Evolutionary conservation across 768 basidiomycete species (phyloP).

Genomic region (Boletus patriciae): DNA sequence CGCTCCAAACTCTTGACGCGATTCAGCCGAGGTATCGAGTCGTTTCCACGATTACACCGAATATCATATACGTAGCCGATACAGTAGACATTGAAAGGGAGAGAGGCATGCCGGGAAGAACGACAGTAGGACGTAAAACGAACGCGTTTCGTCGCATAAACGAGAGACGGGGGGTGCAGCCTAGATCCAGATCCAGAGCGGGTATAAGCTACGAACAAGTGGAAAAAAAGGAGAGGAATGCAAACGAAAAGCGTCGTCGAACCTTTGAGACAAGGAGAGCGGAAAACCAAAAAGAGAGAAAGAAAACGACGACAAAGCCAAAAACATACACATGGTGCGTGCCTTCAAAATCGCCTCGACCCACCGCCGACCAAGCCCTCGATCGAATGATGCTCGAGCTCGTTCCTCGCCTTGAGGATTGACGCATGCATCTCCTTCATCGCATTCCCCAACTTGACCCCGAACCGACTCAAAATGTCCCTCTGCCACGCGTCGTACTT

Average conservation of each 20-base stretch:
- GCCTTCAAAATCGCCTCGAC: conserved; percentile 50
- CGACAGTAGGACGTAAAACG: conserved; percentile 5
- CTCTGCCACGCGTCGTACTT: conserved; percentile 99
- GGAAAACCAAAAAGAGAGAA: background rate
- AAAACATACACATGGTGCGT: background rate
- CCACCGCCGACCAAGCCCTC: conserved; percentile 74
- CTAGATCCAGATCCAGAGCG: conserved; percentile 19
- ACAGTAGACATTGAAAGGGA: conserved; percentile 20
- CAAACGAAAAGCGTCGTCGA: too few species aligned
- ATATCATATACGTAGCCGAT: conserved; percentile 30
- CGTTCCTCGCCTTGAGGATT: conserved; percentile 91
- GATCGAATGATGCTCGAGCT: conserved; percentile 94
- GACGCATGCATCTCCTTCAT: conserved; percentile 98
- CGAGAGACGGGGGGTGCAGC: background rate
- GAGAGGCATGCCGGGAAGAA: conserved; percentile 6
- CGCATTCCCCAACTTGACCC: conserved; percentile 85
- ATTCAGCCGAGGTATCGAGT: background rate
- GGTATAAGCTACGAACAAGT: conserved; percentile 12
- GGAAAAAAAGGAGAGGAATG: background rate
- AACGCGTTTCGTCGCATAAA: background rate
- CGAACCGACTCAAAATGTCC: conserved; percentile 90
- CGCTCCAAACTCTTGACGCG: background rate
- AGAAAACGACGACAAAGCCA: background rate
- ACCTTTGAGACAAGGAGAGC: too few species aligned
- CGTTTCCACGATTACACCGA: conserved; percentile 25